Base-by-base conservation (phyloP, 2,329 filamentous ascomycete genomes). In the Talaromyces sp. region DNA sequence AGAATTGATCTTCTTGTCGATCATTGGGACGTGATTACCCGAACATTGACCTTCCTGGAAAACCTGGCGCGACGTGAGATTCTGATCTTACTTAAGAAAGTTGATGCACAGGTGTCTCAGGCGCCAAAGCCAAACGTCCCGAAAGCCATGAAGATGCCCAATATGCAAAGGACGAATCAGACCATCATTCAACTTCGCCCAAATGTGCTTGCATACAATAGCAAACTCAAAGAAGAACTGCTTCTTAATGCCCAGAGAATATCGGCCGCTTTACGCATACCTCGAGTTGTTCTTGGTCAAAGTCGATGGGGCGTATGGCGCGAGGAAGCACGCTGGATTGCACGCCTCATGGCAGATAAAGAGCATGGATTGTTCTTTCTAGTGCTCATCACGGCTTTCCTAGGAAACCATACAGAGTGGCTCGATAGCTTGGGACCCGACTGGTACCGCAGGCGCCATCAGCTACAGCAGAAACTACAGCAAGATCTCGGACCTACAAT, bases 331-430 rank as follows among this genome's bases (percentile, higher is more conserved):
- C 78, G 84, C 64, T 85, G 81, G 72, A 81, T 86, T 50, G 80
- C 81, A n/a, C 78, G 80, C 53, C 81, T 78, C 65, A 78, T 83
- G 50, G 83, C 82, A 34, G 77, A 80, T 57, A 82, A 81, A 68
- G 83, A 86, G 62, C 81, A 85, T 64, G 84, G 83, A 57, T 84
- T 85, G 67, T 86, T 86, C 70, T 83, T 86, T 65, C 79, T 83
- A 67, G 85, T 83, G 28, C 73, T 86, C 12, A 74, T 87, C 33
- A 87, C 84, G 1, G 83, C 83, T 1, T 86, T 86, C 61, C 73
- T 87, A 59, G 84, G 83, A 0, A 85, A 81, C 50, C 84, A 87
- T 65, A 85, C 83, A 0, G 83, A 86, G 66, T 87, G 84, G 84
- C 78, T 87, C 10, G 82, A 81, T 61, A 70, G 77, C 3, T 70